Evolutionary conservation across 768 basidiomycete genomes (phyloP).

Genomic region (Paxillus rubicundulus): DNA sequence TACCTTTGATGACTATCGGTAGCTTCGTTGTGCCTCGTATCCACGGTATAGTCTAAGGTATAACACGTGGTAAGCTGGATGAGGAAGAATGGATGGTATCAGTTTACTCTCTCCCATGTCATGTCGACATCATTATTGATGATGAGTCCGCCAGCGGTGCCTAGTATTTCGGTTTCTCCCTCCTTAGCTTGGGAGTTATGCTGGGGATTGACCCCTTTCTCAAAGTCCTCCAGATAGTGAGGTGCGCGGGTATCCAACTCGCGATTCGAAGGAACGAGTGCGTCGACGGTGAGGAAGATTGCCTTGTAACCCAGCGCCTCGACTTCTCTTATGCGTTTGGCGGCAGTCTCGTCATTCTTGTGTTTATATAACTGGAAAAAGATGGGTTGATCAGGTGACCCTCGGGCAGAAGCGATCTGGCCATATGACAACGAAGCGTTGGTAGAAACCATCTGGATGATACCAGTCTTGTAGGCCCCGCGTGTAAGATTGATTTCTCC

Average conservation of each 20-base stretch:
- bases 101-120: slow-evolving; percentile 67
- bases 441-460: slow-evolving; percentile 85
- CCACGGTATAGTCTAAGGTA: slow-evolving; percentile 70
- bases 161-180: slow-evolving; percentile 42
- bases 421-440: slow-evolving; percentile 69
- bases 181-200: slow-evolving; percentile 27
- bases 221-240: slow-evolving; percentile 55
- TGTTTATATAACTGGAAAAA: slow-evolving; percentile 91
- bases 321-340: slow-evolving; percentile 66
- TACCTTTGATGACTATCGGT: slow-evolving; percentile 75
- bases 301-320: slow-evolving; percentile 78
- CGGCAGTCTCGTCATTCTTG: slow-evolving; percentile 60
- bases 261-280: slow-evolving; percentile 77
- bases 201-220: slow-evolving; percentile 35
- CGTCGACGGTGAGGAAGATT: slow-evolving; percentile 91
- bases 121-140: slow-evolving; percentile 69
- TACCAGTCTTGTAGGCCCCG: slow-evolving; percentile 59
- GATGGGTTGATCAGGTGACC: slow-evolving; percentile 54
- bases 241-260: slow-evolving; percentile 69
- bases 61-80: not conserved
- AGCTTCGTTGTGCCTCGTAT: slow-evolving; percentile 64
- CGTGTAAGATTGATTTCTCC: slow-evolving; percentile 83
- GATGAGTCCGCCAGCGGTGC: slow-evolving; percentile 67
- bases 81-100: not conserved
- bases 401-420: slow-evolving; percentile 57